phyloP scores from a whole-genome alignment of 257 asterid species.

The Solanum lycopersicoides region DNA sequence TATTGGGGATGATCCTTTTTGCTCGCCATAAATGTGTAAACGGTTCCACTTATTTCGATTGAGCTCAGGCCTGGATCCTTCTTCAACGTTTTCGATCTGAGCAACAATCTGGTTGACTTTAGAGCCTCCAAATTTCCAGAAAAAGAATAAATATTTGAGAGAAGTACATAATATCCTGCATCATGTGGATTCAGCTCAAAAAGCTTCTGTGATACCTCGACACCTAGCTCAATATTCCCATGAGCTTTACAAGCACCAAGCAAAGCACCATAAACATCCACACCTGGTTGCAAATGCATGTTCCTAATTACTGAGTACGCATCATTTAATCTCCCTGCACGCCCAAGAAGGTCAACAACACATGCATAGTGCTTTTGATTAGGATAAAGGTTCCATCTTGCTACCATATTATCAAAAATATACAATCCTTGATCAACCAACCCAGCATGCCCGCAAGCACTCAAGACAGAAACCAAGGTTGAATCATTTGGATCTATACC shows the following conservation, averaged over 20 bases:
- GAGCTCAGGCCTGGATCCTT: conserved; percentile 44
- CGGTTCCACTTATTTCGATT: conserved; percentile 26
- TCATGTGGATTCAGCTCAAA: conserved; percentile 32
- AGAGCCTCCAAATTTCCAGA: conserved; percentile 40
- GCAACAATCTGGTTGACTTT: conserved; percentile 15
- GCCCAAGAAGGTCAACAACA: conserved; percentile 46
- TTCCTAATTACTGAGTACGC: conserved; percentile 30
- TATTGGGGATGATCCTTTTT: conserved; percentile 37
- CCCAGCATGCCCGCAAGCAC: conserved; percentile 46
- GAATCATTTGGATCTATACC: conserved; percentile 34
- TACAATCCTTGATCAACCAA: conserved; percentile 38
- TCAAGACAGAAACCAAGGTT: conserved; percentile 36
- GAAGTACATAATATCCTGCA: conserved; percentile 38
- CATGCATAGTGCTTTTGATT: conserved; percentile 45
- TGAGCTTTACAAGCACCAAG: conserved; percentile 39
- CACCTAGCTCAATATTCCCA: conserved; percentile 32
- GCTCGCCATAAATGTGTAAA: conserved; percentile 40
- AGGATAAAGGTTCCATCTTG: conserved; percentile 28
- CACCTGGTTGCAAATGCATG: conserved; percentile 21
- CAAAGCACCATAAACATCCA: conserved; percentile 30
- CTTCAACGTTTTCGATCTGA: conserved; percentile 19
- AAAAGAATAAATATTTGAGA: conserved; percentile 42
- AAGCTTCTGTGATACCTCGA: conserved; percentile 25
- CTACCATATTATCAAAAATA: conserved; percentile 31
- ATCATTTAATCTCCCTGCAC: conserved; percentile 41